Base-by-base conservation (phyloP, 495 filamentous ascomycete genomes). In the Penicillium salamii region DNA sequence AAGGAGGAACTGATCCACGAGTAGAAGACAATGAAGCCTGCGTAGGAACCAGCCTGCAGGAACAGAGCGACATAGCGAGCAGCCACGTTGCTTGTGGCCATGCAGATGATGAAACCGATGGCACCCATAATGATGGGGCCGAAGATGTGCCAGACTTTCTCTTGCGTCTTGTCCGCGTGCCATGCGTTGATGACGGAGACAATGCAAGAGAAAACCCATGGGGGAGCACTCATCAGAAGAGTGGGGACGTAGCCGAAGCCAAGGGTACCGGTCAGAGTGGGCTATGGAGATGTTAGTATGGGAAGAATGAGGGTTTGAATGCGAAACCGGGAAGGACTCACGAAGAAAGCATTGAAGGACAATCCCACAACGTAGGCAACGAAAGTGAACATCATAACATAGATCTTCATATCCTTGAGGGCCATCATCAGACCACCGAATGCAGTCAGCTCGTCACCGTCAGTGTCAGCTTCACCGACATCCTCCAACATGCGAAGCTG, bases 1-100 rank as follows among this genome's bases (percentile, higher is more conserved):
- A 93, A 78, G 3, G 83, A 84, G 62, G 89, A 87, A 46, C 76
- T 81, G 56, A 91, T 90, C 89, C 88, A 95, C 7, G 84, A 83
- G 23, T 90, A 76, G 31, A 78, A 78, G 7, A 91, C 85, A 9
- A 88, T 86, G 55, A 85, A 91, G 11, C 80, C 85, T 2, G 70
- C 65, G 42, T 76, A 75, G 24, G 71, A 67, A 21, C 68, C 55
- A 9, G 70, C 82, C 83, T 91, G 90, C 35, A 93, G 73, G 80
- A 91, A 86, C 77, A 91, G 89, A 24, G 85, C 79, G 34, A 91
- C 65, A 59, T 91, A 93, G 37, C 88, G 72, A 7, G 89, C 81
- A 0, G 72, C 89, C 0, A 77, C 70, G 12, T 75, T 63, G 0
- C 77, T 81, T 0, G 87, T 91, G 0, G 81, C 68, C 14, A 85